A percentile compares a stretch with the other conserved stretches of the same genome.
phyloP scores from a whole-genome alignment of 257 asterid genomes.

The Solanum sitiens region DNA sequence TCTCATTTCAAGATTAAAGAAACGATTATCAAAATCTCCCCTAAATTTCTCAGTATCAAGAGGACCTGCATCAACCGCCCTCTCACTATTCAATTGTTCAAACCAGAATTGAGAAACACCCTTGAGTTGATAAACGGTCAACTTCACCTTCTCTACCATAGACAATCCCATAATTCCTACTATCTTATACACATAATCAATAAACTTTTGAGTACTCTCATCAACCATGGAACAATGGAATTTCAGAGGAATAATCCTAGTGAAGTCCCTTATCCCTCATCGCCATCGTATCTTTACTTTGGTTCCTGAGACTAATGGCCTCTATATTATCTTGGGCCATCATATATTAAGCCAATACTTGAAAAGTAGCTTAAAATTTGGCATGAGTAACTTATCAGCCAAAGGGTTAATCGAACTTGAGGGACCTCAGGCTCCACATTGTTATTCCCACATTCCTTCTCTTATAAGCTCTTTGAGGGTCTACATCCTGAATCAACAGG shows the following conservation, averaged over 20 bases:
- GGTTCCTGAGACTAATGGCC: not conserved
- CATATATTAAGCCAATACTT: not conserved
- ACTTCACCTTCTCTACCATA: not conserved
- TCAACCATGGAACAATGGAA: not conserved
- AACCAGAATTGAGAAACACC: not conserved
- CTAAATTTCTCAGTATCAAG: not conserved
- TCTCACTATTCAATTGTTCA: too few species aligned
- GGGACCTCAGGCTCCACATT: not conserved
- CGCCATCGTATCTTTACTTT: not conserved
- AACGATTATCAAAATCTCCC: too few species aligned
- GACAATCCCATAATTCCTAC: not conserved
- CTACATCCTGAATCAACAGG: too few species aligned
- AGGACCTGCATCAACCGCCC: not conserved
- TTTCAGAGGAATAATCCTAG: not conserved
- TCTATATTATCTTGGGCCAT: not conserved
- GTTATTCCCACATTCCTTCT: not conserved
- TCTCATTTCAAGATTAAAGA: not conserved
- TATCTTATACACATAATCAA: too few species aligned
- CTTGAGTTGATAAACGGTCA: not conserved
- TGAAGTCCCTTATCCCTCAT: not conserved
- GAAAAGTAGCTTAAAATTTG: not conserved
- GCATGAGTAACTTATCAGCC: not conserved
- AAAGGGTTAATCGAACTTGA: not conserved
- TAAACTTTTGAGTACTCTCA: not conserved
- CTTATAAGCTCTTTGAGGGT: not conserved